These are phyloP conservation scores for Trichothecium roseum DNA, from an alignment of 2,329 filamentous ascomycete genomes.

Conservation along the genomic window DNA sequence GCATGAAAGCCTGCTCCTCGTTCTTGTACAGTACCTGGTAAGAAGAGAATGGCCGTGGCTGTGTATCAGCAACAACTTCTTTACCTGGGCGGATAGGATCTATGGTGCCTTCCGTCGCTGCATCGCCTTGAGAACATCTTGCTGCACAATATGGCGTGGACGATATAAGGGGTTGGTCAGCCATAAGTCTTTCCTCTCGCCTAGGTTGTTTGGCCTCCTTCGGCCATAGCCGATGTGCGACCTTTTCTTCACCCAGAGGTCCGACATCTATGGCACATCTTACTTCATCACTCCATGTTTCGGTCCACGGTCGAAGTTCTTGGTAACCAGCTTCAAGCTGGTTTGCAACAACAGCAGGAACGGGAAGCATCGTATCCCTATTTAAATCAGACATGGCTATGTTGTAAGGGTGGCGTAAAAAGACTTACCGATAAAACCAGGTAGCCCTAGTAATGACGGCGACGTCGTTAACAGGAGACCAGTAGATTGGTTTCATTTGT, in stretches of 20 bases:
- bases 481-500: slow-evolving; percentile 94
- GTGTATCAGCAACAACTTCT: slow-evolving; percentile 24
- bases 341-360: slow-evolving; percentile 79
- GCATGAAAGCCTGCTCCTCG: slow-evolving; percentile 63
- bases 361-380: slow-evolving; percentile 78
- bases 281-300: slow-evolving; percentile 88
- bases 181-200: slow-evolving; percentile 4
- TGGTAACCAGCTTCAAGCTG: slow-evolving; percentile 85
- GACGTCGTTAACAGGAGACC: slow-evolving; percentile 87
- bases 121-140: slow-evolving; percentile 48
- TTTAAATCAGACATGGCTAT: too few species aligned
- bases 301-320: slow-evolving; percentile 77
- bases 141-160: slow-evolving; percentile 49
- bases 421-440: slow-evolving; percentile 75
- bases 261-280: slow-evolving; percentile 86
- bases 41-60: slow-evolving; percentile 52
- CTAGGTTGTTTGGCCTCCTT: slow-evolving; percentile 26
- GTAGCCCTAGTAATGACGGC: slow-evolving; percentile 75
- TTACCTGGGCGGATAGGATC: slow-evolving; percentile 19
- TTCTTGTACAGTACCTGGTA: slow-evolving; percentile 86
- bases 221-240: slow-evolving; percentile 75
- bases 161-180: slow-evolving; percentile 30
- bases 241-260: slow-evolving; percentile 81
- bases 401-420: not conserved
- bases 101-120: slow-evolving; percentile 42